phyloP scores from a whole-genome alignment of 2,329 filamentous ascomycete species.

The Fusarium keratoplasticum region DNA sequence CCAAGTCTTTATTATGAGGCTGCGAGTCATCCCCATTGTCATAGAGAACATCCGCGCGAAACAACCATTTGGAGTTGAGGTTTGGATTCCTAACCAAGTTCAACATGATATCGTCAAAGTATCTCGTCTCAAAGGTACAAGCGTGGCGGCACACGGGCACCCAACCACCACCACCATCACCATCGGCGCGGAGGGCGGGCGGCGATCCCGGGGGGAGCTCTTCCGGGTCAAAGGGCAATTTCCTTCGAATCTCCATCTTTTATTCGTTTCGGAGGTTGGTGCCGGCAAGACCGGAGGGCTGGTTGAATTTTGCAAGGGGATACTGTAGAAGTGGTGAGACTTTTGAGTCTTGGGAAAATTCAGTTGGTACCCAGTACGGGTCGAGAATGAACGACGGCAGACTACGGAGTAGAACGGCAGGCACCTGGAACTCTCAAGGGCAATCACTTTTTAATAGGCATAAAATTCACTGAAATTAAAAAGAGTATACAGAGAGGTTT shows the following conservation, averaged over 20 bases:
- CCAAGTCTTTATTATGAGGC: neutral
- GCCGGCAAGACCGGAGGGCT: conserved; percentile 3
- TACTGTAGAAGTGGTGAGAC: conserved; percentile 8
- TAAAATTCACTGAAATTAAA: neutral
- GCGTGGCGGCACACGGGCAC: conserved; percentile 64
- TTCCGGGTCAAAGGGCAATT: conserved; percentile 47
- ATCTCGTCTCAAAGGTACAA: conserved; percentile 72
- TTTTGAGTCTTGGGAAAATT: neutral
- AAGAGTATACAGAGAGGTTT: neutral
- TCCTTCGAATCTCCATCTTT: conserved; percentile 30
- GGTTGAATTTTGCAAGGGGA: neutral
- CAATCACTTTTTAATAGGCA: neutral
- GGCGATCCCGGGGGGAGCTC: conserved; percentile 42
- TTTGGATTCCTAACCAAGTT: conserved; percentile 85
- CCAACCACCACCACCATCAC: conserved; percentile 55
- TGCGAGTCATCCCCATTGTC: conserved; percentile 44
- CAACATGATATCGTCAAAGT: conserved; percentile 76
- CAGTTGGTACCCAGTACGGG: neutral
- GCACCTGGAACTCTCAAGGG: neutral
- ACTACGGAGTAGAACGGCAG: neutral
- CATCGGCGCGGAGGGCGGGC: conserved; percentile 38
- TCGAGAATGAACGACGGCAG: neutral
- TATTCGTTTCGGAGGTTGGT: neutral
- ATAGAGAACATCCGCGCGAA: conserved; percentile 79
- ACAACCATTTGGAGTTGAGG: conserved; percentile 80